Base-by-base conservation (phyloP, 2,329 filamentous ascomycete genomes). In the Leptographium lundbergii region DNA sequence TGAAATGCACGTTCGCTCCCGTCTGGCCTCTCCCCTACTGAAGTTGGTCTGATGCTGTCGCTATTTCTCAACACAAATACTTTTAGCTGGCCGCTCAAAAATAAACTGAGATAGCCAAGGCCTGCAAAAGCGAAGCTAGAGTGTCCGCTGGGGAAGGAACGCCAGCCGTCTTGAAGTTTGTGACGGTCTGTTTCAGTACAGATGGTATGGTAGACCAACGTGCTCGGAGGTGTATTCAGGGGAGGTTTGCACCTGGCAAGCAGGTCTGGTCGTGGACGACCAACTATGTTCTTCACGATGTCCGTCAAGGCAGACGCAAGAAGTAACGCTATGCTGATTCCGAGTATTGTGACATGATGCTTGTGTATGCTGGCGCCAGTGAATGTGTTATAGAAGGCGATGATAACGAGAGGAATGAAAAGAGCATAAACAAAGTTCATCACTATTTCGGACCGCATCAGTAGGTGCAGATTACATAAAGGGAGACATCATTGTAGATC, bases 271-370 rank as follows among this genome's bases (percentile, higher is more conserved):
- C 79, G 73, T 1, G 65, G 89, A 13, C 89, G 76, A 10, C 89
- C 89, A 29, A 92, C 88, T 11, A 87, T 81, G 69, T 95, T 96
- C 73, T 99, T 99, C 68, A 97, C 79, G 32, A 92, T 75, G 69
- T 97, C 91, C 52, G 94, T 97, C 51, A 97, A 76, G 70, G 96
- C 87, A 6, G 84, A 81, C 0, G 89, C 87, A 56, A 96, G 78
- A 65, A 90, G 77, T 29, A 97, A 72, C 63, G 85, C 82, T 66
- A 92, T 89, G 56, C 85, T 75, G 61, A 96, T 84, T 25, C 90
- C 88, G 1, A 99, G 82, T 57, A 95, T 75, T 0, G 90, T 88
- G 63, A 91, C 88, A 73, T 97, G 91, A 61, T 88, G 81, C 70
- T 95, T 95, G 71, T 95, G 88, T 10, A 80, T 71, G 6, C 82